Evolutionary conservation across 2,329 filamentous ascomycete genomes (phyloP).

Genomic region (Colletotrichum scovillei): DNA sequence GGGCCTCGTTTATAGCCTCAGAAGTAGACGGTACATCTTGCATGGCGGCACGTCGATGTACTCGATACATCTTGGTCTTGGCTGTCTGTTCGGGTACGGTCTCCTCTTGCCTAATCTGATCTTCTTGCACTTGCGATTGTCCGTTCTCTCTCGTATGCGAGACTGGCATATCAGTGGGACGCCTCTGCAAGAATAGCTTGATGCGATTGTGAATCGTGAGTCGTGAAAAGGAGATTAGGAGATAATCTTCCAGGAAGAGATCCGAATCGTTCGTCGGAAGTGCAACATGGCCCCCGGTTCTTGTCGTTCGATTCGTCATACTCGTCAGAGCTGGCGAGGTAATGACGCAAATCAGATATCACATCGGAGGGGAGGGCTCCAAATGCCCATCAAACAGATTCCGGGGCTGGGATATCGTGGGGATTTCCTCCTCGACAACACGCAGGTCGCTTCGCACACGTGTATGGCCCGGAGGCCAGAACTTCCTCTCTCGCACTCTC

Average conservation of each 20-base stretch:
- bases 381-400: constrained; percentile 12
- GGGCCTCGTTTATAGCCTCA: neutral
- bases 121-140: neutral
- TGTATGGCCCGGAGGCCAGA: neutral
- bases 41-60: constrained; percentile 3
- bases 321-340: neutral
- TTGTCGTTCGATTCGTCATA: constrained; percentile 16
- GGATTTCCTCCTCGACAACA: neutral
- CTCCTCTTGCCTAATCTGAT: neutral
- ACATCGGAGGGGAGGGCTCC: neutral
- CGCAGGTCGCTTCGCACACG: neutral
- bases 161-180: neutral
- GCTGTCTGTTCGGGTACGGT: neutral
- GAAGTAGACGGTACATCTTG: constrained; percentile 25
- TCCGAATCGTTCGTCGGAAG: neutral
- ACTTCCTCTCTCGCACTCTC: neutral
- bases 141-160: neutral
- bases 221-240: neutral
- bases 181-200: neutral
- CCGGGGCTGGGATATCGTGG: neutral
- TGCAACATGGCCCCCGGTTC: neutral
- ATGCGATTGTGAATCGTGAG: neutral
- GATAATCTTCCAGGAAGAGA: neutral
- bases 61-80: constrained; percentile 2
- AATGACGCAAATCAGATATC: constrained; percentile 33